Evolutionary conservation across 2,329 filamentous ascomycete species (phyloP).

Genomic region (Verticillium nonalfalfae): DNA sequence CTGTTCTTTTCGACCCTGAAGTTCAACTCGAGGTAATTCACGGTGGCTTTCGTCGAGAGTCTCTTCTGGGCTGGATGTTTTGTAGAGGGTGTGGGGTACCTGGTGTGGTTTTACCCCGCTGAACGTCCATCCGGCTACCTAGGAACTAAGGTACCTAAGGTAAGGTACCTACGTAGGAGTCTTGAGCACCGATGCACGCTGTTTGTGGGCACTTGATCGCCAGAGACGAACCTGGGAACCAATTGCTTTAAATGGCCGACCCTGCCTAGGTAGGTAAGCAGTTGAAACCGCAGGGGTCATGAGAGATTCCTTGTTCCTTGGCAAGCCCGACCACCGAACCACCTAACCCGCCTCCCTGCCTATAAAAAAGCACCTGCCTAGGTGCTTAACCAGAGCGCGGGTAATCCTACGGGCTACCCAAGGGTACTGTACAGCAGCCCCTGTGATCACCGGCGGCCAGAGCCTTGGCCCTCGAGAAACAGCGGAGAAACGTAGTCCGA

Average conservation of each 20-base stretch:
- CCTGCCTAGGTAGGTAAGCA: neutral
- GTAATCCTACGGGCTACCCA: no score
- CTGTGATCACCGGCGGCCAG: no score
- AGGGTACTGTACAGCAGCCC: no score
- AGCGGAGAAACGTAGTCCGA: neutral
- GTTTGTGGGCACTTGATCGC: neutral
- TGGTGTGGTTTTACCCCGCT: no score
- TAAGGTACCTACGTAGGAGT: neutral
- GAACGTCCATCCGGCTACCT: no score
- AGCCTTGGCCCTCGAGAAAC: neutral
- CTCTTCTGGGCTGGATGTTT: no score
- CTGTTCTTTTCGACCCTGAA: neutral
- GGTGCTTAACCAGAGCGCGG: no score
- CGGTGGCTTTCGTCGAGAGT: no score
- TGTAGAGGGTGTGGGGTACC: no score
- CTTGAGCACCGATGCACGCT: neutral
- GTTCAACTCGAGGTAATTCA: neutral
- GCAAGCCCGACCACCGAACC: neutral
- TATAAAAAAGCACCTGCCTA: no score
- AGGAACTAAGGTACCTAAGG: no score
- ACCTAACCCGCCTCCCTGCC: no score
- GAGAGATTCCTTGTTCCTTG: neutral
- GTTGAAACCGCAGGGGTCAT: neutral
- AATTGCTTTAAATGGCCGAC: neutral
- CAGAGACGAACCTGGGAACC: neutral